Conservation (phyloP, 2,329 filamentous ascomycete genomes). For the Geoglossum cookeanum region DNA sequence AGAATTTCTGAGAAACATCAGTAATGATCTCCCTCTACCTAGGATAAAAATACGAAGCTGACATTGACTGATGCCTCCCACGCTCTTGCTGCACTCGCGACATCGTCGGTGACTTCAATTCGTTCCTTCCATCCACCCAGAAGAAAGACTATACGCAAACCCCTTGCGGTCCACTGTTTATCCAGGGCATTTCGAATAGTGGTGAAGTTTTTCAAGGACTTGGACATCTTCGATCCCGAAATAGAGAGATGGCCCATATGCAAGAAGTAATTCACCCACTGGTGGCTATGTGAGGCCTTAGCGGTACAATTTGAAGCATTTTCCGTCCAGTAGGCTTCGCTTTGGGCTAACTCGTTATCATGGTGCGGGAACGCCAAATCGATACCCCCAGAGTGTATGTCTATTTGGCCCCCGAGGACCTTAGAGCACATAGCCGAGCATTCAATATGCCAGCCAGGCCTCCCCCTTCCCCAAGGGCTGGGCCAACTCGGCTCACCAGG, state of each 20-base stretch:
- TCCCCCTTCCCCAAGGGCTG: constrained; percentile 69
- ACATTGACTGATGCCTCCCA: constrained; percentile 63
- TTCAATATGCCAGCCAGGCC: constrained; percentile 94
- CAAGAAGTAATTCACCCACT: constrained; percentile 91
- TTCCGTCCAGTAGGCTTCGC: constrained; percentile 55
- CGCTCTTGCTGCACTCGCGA: constrained; percentile 51
- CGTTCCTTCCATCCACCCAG: constrained; percentile 80
- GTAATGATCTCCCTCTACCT: neutral
- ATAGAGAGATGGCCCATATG: constrained; percentile 91
- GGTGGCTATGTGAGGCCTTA: constrained; percentile 26
- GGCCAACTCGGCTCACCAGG: constrained; percentile 81
- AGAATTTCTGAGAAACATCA: constrained; percentile 30
- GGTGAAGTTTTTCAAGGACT: constrained; percentile 87
- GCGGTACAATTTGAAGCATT: constrained; percentile 25
- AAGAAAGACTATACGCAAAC: constrained; percentile 69
- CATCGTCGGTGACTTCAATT: constrained; percentile 73
- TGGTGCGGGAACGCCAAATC: constrained; percentile 85
- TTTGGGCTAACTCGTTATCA: constrained; percentile 82
- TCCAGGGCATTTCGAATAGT: constrained; percentile 71
- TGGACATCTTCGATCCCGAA: constrained; percentile 86
- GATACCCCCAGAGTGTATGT: constrained; percentile 84
- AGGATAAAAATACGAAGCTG: constrained; percentile 31
- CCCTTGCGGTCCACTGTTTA: constrained; percentile 55
- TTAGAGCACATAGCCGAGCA: constrained; percentile 92
- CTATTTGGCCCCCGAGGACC: constrained; percentile 66